Base-by-base conservation (phyloP, 768 basidiomycete species). In the Suillus variegatus region DNA sequence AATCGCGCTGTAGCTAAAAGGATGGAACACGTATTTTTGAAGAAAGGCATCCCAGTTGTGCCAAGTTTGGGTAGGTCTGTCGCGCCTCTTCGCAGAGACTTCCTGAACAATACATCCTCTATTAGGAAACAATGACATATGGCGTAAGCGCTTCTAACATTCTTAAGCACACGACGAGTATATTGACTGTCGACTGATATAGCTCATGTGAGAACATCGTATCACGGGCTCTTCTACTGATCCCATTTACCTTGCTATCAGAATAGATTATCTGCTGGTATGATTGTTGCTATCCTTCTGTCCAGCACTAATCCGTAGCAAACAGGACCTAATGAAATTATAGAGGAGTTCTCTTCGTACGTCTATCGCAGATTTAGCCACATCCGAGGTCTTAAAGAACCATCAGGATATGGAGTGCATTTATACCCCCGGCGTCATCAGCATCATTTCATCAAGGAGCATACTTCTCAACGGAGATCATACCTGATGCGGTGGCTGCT, bases 121-220 rank as follows among this genome's bases (percentile, higher is more conserved):
- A 28, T 60, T 64, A 91, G 94, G 93, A 25, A 96, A 96, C 77
- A 95, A 96, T 77, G 94, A 95, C 79, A 85, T 95, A 60, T 95
- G 91, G 86, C 93, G 90, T 92, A 78, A 83, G 89, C 78, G n/a
- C 6, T 46, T 41, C 25, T 65, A 62, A 54, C 35, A 61, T 51
- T 67, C 22, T 60, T 62, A 43, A 44, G 64, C 52, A 52, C 28
- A 61, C 52, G 65, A 46, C 25, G 44, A 64, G 52, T 69, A 65
- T 67, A 62, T 54, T 67, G 69, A 66, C 62, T 66, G 64, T 46
- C 66, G 68, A 66, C 61, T 28, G 2, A 54, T 68, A 60, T 70
- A 89, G 88, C 88, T 22, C 88, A 89, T 79, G 86, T 88, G 78
- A 75, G 80, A 75, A 49, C 49, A 52, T 60, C 65, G 25, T 13